These are phyloP conservation scores for Globomyces pollinis-pini DNA, from an alignment of 192 early-diverging fungal species.

Conservation along the genomic window DNA sequence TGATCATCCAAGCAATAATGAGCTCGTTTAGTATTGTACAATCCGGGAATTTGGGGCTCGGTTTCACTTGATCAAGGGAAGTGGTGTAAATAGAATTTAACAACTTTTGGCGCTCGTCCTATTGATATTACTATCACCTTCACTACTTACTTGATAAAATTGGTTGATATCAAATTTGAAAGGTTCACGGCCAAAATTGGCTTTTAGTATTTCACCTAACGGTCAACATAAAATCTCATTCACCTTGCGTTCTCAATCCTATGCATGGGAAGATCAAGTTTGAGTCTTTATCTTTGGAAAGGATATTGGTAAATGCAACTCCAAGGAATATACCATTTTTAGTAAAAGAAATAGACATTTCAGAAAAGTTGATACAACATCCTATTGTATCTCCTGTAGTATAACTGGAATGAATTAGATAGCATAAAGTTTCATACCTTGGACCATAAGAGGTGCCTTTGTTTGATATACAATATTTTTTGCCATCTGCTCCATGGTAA, in stretches of 20 bases:
- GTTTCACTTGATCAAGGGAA: no score
- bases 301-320: conserved; percentile 24
- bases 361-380: conserved; percentile 82
- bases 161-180: conserved; percentile 70
- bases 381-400: conserved; percentile 91
- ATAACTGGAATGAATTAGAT: no score
- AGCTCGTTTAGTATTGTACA: no score
- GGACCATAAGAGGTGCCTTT: conserved; percentile 81
- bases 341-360: conserved; percentile 75
- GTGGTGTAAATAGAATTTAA: no score
- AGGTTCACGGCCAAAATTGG: conserved; percentile 66
- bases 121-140: no score
- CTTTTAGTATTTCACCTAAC: conserved; percentile 63
- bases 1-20: no score
- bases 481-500: conserved; percentile 95
- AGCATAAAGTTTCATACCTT: no score
- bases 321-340: conserved; percentile 81
- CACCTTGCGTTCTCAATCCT: conserved; percentile 64
- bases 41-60: no score
- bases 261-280: conserved; percentile 62
- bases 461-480: conserved; percentile 67
- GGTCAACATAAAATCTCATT: no score
- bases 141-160: no score
- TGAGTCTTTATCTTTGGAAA: conserved; percentile 11
- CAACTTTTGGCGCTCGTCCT: no score